Evolutionary conservation across 805 yeast species (phyloP).

Genomic region (Yamadazyma ubonensis): DNA sequence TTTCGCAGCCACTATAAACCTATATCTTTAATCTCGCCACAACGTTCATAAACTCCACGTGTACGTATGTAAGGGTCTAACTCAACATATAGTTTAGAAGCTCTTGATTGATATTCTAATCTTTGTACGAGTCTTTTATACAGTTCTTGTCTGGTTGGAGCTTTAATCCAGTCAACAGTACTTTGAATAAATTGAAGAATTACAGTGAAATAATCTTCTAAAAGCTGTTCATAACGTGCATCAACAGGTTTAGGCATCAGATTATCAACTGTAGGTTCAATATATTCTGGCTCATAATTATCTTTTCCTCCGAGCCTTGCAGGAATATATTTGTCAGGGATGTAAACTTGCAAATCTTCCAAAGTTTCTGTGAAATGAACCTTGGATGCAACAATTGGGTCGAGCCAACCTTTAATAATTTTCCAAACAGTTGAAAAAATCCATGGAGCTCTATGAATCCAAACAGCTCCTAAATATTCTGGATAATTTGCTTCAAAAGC

Average conservation of each 20-base stretch:
- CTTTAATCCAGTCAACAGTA: conserved; percentile 74
- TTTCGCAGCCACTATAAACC: conserved; percentile 7
- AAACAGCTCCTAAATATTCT: conserved; percentile 76
- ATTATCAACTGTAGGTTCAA: conserved; percentile 58
- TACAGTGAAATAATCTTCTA: conserved; percentile 29
- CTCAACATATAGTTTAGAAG: conserved; percentile 59
- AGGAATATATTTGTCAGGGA: conserved; percentile 60
- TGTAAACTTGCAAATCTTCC: conserved; percentile 61
- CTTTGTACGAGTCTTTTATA: conserved; percentile 48
- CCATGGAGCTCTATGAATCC: conserved; percentile 95
- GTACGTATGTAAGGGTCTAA: conserved; percentile 80
- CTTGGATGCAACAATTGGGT: conserved; percentile 75
- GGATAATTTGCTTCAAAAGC: conserved; percentile 95
- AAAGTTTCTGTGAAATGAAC: conserved; percentile 71
- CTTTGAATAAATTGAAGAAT: conserved; percentile 50
- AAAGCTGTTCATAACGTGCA: conserved; percentile 36
- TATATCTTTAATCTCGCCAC: conserved; percentile 39
- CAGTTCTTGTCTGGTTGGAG: conserved; percentile 48
- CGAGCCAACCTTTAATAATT: conserved; percentile 84
- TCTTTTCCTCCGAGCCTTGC: conserved; percentile 70
- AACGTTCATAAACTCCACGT: conserved; percentile 70
- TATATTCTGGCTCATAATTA: conserved; percentile 52
- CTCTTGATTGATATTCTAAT: conserved; percentile 47
- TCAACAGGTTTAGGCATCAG: conserved; percentile 17
- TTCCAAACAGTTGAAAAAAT: conserved; percentile 90